Evolutionary conservation across 1,284 basidiomycete species (phyloP), one percentile per base, ranked within the genome.

Genomic region (Testicularia cyperi): DNA sequence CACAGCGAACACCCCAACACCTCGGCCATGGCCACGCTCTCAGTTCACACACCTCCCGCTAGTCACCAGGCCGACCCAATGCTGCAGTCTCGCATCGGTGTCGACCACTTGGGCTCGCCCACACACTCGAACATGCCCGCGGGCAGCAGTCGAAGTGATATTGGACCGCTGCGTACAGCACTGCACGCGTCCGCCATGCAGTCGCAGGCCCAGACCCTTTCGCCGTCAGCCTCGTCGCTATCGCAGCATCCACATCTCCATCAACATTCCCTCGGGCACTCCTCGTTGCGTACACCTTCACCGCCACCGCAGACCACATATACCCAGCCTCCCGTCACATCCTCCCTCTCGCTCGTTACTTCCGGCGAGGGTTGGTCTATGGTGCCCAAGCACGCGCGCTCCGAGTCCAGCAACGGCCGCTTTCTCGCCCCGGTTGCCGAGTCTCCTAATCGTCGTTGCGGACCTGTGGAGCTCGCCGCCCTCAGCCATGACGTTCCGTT

Each of bases 1-100:
- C n/a, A 28, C 14, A 44, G 14, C 25, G 56, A 60, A 12, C 43
- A 53, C 34, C 49, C 49, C 25, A 38, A 43, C 36, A 53, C 56
- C 9, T 54, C 49, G 32, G 56, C 49, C 25, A 60, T 60, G 56
- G 56, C 56, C 26, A 60, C 56, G 18, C 45, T 60, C 13, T 44
- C 45, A 19, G 56, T 60, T 24, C 29, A 49, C 29, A 60, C 56
- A 0, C 45, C 56, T 14, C 56, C 56, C 18, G 56, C 49, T 4
- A 31, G 24, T 5, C 41, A 44, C 20, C 49, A 49, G 24, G 24
- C 49, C 16, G 49, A 60, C 22, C 56, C 56, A 19, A 60, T 60
- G 56, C 45, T 60, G 6, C 44, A 54, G 25, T 35, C 36, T 4
- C 47, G 48, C 47, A 24, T 41, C 16, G 42, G 39, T 13, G 41